Conservation (phyloP, 495 filamentous ascomycete genomes). For the Cryomyces minteri region DNA sequence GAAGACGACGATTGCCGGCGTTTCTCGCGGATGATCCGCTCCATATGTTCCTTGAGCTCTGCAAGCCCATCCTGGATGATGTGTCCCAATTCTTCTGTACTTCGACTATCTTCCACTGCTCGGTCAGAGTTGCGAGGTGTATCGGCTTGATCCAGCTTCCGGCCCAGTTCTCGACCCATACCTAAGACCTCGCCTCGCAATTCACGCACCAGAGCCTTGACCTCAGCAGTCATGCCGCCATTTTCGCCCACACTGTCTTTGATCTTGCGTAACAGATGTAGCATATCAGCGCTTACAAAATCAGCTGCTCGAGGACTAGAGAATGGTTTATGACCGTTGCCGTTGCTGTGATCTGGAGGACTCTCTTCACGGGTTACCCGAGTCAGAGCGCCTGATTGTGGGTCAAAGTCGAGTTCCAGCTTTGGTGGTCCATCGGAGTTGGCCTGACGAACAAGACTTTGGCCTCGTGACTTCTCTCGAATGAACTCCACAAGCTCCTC, state of each 20-base stretch:
- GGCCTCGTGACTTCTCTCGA: slow-evolving; percentile 42
- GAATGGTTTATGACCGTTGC: slow-evolving; percentile 15
- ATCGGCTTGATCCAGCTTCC: slow-evolving; percentile 56
- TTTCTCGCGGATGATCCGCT: slow-evolving; percentile 53
- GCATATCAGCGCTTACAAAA: slow-evolving; percentile 41
- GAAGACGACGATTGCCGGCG: slow-evolving; percentile 42
- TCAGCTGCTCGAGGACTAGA: slow-evolving; percentile 19
- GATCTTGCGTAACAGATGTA: slow-evolving; percentile 60
- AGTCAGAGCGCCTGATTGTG: slow-evolving; percentile 21
- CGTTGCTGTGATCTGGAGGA: slow-evolving; percentile 3
- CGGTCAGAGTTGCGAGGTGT: slow-evolving; percentile 23
- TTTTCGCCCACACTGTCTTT: slow-evolving; percentile 75
- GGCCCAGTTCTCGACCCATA: slow-evolving; percentile 75
- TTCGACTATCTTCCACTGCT: slow-evolving; percentile 28
- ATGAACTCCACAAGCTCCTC: slow-evolving; percentile 64
- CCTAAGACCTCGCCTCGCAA: slow-evolving; percentile 82
- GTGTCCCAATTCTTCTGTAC: slow-evolving; percentile 48
- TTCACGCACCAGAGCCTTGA: slow-evolving; percentile 77
- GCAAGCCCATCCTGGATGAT: slow-evolving; percentile 64
- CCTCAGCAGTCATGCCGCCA: slow-evolving; percentile 71
- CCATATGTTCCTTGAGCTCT: slow-evolving; percentile 66
- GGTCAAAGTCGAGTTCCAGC: slow-evolving; percentile 26
- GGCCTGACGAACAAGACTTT: slow-evolving; percentile 31
- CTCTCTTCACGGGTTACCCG: slow-evolving; percentile 13
- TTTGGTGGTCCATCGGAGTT: slow-evolving; percentile 20